A percentile compares a stretch with the other conserved stretches of the same genome.
phyloP scores from a whole-genome alignment of 139 green algal genomes.

The Trebouxia sp. region DNA sequence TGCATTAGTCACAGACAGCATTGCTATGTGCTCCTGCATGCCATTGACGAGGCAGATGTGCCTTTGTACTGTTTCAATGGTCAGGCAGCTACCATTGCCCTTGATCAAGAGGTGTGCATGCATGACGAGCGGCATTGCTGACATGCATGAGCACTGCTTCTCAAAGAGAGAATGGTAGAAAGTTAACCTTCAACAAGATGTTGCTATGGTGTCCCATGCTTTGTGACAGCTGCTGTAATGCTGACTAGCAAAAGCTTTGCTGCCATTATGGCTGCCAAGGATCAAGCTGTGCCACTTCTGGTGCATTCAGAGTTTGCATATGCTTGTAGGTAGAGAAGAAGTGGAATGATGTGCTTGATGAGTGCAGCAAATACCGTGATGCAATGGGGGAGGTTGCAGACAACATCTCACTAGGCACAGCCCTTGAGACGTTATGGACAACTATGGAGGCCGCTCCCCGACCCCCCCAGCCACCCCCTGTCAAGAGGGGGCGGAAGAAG shows the following conservation, averaged over 20 bases:
- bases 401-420: constrained; percentile 57
- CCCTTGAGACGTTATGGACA: constrained; percentile 61
- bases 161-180: too few relatives aligned
- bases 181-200: too few relatives aligned
- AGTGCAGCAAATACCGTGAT: constrained; percentile 49
- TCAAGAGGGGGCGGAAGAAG: neutral
- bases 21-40: too few relatives aligned
- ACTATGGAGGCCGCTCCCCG: neutral
- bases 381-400: constrained; percentile 46
- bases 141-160: too few relatives aligned
- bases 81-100: constrained; percentile 27
- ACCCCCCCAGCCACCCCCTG: neutral
- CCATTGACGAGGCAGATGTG: constrained; percentile 39
- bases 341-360: constrained; percentile 83
- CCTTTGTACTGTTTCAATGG: constrained; percentile 70
- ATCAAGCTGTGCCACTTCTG: too few relatives aligned
- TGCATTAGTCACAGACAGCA: too few relatives aligned
- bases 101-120: constrained; percentile 58
- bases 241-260: too few relatives aligned
- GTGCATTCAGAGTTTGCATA: too few relatives aligned
- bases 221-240: too few relatives aligned
- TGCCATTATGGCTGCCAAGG: neutral
- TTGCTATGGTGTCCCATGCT: too few relatives aligned
- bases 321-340: constrained; percentile 46
- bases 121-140: too few relatives aligned